A percentile compares a stretch with the other conserved stretches of the same genome.
Conservation (phyloP, 192 early-diverging fungal genomes). For the Gryganskiella cystojenkinii region DNA sequence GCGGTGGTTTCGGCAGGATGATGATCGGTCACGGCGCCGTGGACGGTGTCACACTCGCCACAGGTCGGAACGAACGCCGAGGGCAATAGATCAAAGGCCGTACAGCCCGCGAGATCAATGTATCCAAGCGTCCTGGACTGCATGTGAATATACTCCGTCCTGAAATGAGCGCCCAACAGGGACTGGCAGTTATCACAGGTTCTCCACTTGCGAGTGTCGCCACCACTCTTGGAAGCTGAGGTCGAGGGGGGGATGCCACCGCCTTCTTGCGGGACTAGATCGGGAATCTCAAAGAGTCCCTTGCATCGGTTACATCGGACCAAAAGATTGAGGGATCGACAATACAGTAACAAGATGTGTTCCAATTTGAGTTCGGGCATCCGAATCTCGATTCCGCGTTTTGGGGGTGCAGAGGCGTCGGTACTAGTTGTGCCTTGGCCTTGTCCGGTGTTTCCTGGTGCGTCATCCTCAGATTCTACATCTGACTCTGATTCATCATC, state of each 20-base stretch:
- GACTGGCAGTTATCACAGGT: constrained; percentile 66
- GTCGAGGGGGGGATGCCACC: constrained; percentile 16
- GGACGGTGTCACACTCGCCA: constrained; percentile 67
- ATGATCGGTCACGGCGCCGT: constrained; percentile 25
- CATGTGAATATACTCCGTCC: constrained; percentile 70
- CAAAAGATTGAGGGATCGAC: constrained; percentile 68
- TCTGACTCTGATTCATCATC: constrained; percentile 34
- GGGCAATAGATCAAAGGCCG: constrained; percentile 78
- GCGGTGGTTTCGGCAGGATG: constrained; percentile 38
- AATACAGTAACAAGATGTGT: constrained; percentile 76
- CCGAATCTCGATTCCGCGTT: constrained; percentile 81
- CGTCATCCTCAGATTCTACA: constrained; percentile 31
- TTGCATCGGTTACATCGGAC: constrained; percentile 87
- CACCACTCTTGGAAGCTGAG: neutral
- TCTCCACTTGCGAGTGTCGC: constrained; percentile 56
- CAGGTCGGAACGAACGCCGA: constrained; percentile 78
- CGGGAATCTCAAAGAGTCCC: constrained; percentile 65
- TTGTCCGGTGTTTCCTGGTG: constrained; percentile 36
- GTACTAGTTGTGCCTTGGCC: constrained; percentile 3
- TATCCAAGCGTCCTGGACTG: constrained; percentile 70
- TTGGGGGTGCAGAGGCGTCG: constrained; percentile 21
- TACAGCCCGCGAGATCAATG: constrained; percentile 77
- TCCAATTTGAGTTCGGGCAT: constrained; percentile 68
- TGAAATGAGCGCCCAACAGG: constrained; percentile 65
- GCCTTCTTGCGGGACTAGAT: constrained; percentile 56